Evolutionary conservation across 2,329 filamentous ascomycete species (phyloP).

Genomic region (Ophiostoma pallidulum): DNA sequence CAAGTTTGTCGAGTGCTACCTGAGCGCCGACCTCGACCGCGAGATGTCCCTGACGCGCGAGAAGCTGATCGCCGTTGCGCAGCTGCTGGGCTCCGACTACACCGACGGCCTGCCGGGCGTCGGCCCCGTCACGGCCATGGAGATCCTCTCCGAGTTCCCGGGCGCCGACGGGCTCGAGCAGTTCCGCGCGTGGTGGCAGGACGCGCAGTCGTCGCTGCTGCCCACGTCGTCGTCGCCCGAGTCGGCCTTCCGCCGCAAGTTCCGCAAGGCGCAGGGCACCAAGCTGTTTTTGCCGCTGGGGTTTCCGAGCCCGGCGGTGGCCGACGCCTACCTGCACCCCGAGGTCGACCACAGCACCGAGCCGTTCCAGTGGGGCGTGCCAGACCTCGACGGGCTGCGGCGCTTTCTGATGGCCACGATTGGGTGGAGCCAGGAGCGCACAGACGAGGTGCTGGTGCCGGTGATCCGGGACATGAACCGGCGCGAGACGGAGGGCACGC

Average conservation of each 20-base stretch:
- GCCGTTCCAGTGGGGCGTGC: conserved; percentile 89
- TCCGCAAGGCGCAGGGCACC: conserved; percentile 65
- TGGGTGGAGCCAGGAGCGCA: conserved; percentile 84
- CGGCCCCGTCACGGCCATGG: conserved; percentile 86
- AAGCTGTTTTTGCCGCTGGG: conserved; percentile 77
- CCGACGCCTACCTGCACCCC: conserved; percentile 73
- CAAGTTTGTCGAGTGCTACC: conserved; percentile 95
- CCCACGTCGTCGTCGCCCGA: conserved; percentile 54
- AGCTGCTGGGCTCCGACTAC: conserved; percentile 88
- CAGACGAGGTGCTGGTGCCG: conserved; percentile 89
- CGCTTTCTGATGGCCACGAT: conserved; percentile 84
- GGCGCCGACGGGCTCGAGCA: conserved; percentile 50
- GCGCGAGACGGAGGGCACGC: conserved; percentile 79
- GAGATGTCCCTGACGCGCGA: conserved; percentile 81
- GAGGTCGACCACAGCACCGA: conserved; percentile 75
- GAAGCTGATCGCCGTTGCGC: conserved; percentile 81
- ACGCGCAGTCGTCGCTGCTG: conserved; percentile 60
- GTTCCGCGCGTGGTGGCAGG: conserved; percentile 82
- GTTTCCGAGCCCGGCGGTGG: conserved; percentile 72
- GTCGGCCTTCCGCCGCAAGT: conserved; percentile 71
- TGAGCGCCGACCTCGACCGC: conserved; percentile 71
- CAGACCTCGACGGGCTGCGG: conserved; percentile 77
- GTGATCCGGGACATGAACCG: conserved; percentile 94
- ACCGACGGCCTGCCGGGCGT: conserved; percentile 86
- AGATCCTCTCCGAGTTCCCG: conserved; percentile 86